These are phyloP conservation scores for Calonectria pteridis DNA, from an alignment of 2,329 filamentous ascomycete species.

Conservation along the genomic window DNA sequence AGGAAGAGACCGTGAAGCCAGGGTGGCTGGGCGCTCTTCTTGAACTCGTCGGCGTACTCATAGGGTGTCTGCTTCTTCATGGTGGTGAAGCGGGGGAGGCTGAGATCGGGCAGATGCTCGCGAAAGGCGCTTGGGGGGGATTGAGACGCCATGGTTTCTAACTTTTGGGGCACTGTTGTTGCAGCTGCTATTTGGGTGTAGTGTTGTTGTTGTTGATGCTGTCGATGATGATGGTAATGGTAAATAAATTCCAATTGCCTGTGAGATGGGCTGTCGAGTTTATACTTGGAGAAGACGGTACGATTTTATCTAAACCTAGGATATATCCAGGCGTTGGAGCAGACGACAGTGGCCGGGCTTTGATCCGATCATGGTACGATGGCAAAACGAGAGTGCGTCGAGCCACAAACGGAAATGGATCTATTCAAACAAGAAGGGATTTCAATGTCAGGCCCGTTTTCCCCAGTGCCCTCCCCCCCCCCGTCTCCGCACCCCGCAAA, in stretches of 20 bases:
- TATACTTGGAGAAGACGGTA: slow-evolving; percentile 3
- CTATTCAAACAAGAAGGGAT: neutral
- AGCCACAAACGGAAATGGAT: slow-evolving; percentile 7
- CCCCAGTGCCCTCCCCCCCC: too few relatives aligned
- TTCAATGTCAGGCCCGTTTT: neutral
- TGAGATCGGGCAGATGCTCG: slow-evolving; percentile 72
- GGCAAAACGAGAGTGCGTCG: neutral
- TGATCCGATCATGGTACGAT: slow-evolving; percentile 19
- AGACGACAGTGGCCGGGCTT: neutral
- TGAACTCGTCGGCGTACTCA: slow-evolving; percentile 72
- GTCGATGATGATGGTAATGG: neutral
- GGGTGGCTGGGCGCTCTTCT: slow-evolving; percentile 69
- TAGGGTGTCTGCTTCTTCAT: slow-evolving; percentile 73
- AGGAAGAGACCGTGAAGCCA: slow-evolving; percentile 74
- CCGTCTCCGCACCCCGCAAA: neutral
- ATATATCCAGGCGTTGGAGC: neutral
- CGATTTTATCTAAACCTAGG: neutral
- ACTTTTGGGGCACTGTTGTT: neutral
- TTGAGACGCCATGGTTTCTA: slow-evolving; percentile 22
- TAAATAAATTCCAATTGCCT: too few relatives aligned
- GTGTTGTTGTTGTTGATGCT: neutral
- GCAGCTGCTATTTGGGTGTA: neutral
- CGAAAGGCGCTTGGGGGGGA: slow-evolving; percentile 48
- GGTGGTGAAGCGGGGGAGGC: slow-evolving; percentile 69
- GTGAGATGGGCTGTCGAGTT: neutral